These are phyloP conservation scores for Bathelium albidoporum DNA, from an alignment of 495 filamentous ascomycete genomes.

Conservation along the genomic window DNA sequence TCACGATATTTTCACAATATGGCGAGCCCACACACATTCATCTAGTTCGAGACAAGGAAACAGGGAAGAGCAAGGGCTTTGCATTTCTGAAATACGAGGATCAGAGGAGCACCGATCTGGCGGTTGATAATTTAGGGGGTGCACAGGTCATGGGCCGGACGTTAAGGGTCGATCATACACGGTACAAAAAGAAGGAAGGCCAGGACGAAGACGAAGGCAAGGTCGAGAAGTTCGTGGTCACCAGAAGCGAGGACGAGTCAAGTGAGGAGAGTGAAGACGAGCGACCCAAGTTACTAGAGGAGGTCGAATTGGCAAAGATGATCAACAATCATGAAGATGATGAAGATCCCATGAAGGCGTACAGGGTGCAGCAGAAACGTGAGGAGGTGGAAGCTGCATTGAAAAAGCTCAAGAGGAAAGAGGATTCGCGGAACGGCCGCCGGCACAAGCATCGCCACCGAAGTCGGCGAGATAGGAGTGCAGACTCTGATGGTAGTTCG, in stretches of 20 bases:
- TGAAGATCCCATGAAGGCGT: conserved; percentile 95
- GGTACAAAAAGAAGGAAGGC: conserved; percentile 81
- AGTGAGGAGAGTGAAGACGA: conserved; percentile 32
- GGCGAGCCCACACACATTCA: conserved; percentile 90
- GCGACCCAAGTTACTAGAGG: conserved; percentile 49
- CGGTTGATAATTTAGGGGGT: conserved; percentile 90
- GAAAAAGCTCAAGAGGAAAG: conserved; percentile 42
- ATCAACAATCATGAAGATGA: conserved; percentile 53
- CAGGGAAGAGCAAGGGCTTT: conserved; percentile 87
- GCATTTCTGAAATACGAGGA: conserved; percentile 97
- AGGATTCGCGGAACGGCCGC: neutral
- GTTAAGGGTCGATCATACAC: conserved; percentile 80
- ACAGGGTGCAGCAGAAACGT: conserved; percentile 77
- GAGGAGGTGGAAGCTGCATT: conserved; percentile 69
- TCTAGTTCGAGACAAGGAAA: conserved; percentile 85
- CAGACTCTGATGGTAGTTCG: neutral
- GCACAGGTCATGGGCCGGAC: conserved; percentile 70
- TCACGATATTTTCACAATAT: conserved; percentile 95
- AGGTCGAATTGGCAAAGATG: conserved; percentile 23
- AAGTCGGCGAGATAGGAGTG: neutral
- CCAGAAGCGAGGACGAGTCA: conserved; percentile 27
- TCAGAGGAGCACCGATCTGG: conserved; percentile 88
- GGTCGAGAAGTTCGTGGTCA: neutral
- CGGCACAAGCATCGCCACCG: conserved; percentile 5
- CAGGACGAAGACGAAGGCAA: conserved; percentile 51